Base-by-base conservation (phyloP, 164 flowering plant species). In the Umbellularia californica region DNA sequence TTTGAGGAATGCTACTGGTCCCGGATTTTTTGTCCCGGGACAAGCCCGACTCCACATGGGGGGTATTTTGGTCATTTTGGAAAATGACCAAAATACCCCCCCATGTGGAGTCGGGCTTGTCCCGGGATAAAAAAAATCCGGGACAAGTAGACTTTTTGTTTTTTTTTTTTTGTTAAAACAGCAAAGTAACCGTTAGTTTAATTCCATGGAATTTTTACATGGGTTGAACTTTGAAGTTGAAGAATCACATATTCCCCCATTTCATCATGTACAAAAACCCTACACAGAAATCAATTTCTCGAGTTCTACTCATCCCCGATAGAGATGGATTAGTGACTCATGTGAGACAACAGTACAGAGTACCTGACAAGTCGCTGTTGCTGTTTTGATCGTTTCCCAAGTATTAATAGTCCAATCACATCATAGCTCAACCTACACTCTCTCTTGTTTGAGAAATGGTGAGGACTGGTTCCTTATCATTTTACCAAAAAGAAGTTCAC, bases 391-490 rank as follows among this genome's bases (percentile, higher is more conserved):
- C 65, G 30, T 73, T 79, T 17, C 65, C 22, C 75, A 41, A 74
- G 80, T 76, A 77, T 84, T 80, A 84, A 83, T 85, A 81, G 85
- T 84, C 83, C 77, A 78, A 85, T 85, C 90, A 86, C 87, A 84
- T 86, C 87, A 73, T 65, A 70, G 83, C 84, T 69, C 72, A 71
- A 70, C 75, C 67, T 55, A 20, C 50, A 35, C 73, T 51, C 65
- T 65, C 47, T 1, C 66, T 66, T 5, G 67, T 64, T 22, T 12
- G 27, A 6, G 67, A 64, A 10, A 28, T 15, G 74, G 3, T 30
- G 9, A 27, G 41, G 58, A 11, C 52, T 25, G 33, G 41, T 68
- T 20, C 41, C 72, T 1, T 7, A 6, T 41, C 47, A 41, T 9
- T 41, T 41, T 41, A 9, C 47, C 47, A 41, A 41, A 41, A 41